A percentile compares a stretch with the other conserved stretches of the same genome.
These are phyloP conservation scores for Toxoplasma gondii DNA, from an alignment of 169 alveolate genomes.

Conservation along the genomic window DNA sequence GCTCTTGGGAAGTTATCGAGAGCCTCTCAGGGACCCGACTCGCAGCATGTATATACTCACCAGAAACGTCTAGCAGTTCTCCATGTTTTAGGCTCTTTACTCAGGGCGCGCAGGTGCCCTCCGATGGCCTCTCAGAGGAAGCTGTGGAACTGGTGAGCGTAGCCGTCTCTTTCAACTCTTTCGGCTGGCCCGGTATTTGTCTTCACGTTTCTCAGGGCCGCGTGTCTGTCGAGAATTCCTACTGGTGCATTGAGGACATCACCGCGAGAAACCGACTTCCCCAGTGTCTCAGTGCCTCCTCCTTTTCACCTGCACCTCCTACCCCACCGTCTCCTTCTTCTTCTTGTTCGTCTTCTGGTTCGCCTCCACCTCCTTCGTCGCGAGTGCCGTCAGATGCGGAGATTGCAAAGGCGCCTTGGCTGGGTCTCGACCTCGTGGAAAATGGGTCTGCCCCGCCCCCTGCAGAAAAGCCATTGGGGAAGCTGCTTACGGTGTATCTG, in stretches of 20 bases:
- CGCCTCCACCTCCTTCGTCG: background rate
- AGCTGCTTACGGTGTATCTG: slow-evolving; percentile 29
- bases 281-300: background rate
- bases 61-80: no score
- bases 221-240: background rate
- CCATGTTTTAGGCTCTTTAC: no score
- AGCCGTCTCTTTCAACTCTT: no score
- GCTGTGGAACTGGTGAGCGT: no score
- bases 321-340: background rate
- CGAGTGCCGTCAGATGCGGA: background rate
- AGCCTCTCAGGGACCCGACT: no score
- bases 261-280: background rate
- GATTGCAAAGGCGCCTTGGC: slow-evolving; percentile 21
- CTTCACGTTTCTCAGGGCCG: slow-evolving; percentile 6
- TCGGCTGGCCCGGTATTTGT: no score
- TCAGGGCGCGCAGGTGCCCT: no score
- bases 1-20: no score
- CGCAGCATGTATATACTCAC: no score
- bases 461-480: background rate
- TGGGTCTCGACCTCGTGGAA: slow-evolving; percentile 12
- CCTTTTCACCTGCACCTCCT: background rate
- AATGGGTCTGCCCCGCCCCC: background rate
- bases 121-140: no score
- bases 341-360: background rate
- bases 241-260: background rate